Evolutionary conservation across 2,329 filamentous ascomycete species (phyloP), one percentile per base, ranked within the genome.

Genomic region (Aspergillus quadrilineatus): DNA sequence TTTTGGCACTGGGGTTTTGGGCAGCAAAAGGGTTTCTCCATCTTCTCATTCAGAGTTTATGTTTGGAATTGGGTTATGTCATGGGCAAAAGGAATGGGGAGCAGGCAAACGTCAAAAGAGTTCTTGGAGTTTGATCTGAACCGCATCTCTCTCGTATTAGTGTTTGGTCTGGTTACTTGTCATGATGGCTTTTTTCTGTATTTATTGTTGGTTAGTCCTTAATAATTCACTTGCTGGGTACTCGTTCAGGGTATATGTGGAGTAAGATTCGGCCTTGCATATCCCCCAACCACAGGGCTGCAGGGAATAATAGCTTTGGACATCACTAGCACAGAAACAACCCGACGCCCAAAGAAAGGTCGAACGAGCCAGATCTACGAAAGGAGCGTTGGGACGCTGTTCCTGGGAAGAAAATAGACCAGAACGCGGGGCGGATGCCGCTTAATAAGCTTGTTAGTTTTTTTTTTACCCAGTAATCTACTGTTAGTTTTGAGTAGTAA

Each of bases 71-170:
- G 55, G 60, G 58, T 56, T 41, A 10, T 37, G 39, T 42, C 22
- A 58, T 51, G 59, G 63, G 55, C 50, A 52, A 60, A 17, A 56
- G 60, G 60, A 63, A 60, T 39, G 57, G 58, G 60, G 53, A 59
- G 62, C 58, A 58, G 59, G 60, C 57, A 63, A 61, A 64, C 57
- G 59, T 61, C 46, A 63, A 63, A 64, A 62, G 62, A 65, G 62
- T 62, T 61, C 42, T 56, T 55, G 63, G 63, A 65, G 63, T 65
- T 60, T 60, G 62, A 63, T 60, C 53, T 62, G 58, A 45, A 46
- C 57, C 54, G 51, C 53, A 44, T 51, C 61, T 64, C 50, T 51
- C 47, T 45, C 47, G 52, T 32, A 52, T 53, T 60, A 47, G 53
- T 56, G 45, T 50, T 57, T 55, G 42, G 56, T 53, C 26, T 50